Base-by-base conservation (phyloP, 2,329 filamentous ascomycete species). In the Ustilaginoidea virens region DNA sequence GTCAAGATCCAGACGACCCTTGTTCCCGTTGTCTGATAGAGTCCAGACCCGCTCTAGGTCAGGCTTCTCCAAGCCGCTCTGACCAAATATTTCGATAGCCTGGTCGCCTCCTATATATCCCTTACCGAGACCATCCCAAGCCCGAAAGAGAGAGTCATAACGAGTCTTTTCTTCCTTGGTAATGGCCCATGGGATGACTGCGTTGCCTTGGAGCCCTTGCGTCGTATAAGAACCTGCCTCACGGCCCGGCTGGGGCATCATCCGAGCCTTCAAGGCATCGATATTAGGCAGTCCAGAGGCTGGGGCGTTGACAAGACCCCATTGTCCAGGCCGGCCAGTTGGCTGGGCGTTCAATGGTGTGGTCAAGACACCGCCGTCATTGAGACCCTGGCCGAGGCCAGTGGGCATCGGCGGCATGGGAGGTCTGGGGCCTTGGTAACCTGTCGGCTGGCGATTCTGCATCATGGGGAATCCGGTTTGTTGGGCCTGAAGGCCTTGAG, bases 91-190 rank as follows among this genome's bases (percentile, higher is more conserved):
- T 54, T 98, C 90, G 47, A 96, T 90, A 10, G 90, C 87, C 42
- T 90, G 83, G 41, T 81, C 80, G 29, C 90, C 90, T 26, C 75
- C 80, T 47, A 98, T 92, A 45, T 77, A 93, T 0, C 90, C 90
- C 53, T 92, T 94, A 37, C 75, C 72, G 38, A 98, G 72, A 3
- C 90, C 90, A 56, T 98, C 90, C 90, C 90, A 98, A 5, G 86
- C 86, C 39, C 76, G 80, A 63, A 98, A 98, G 19, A 96, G 71
- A 35, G 83, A 71, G 53, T 98, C 90, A 42, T 98, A 98, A 37
- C 92, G 79, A 36, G 80, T 87, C 64, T 98, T 98, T 55, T 98
- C 90, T 38, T 94, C 86, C 52, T 98, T 98, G 4, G 90, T 98
- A 35, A 98, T 90, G 11, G 90, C 86, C 90, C 90, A 98, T 0